Base-by-base conservation (phyloP, 2,329 filamentous ascomycete genomes). In the Fonsecaea nubica region DNA sequence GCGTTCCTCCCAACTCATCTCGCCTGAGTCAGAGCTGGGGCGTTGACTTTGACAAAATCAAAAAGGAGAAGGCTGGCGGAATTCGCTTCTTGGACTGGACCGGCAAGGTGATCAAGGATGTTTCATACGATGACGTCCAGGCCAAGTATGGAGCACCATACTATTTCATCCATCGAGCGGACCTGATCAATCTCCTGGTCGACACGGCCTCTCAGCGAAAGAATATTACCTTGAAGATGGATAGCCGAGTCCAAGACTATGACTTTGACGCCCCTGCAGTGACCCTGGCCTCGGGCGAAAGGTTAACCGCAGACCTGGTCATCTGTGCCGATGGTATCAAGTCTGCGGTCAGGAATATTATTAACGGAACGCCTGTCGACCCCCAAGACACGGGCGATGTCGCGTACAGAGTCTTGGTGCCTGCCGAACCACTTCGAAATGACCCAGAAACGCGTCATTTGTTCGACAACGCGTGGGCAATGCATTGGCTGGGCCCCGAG, bases 51-150 rank as follows among this genome's bases (percentile, higher is more conserved):
- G 30, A 52, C 40, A 58, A 48, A 3, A 64, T 71, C 36, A 74
- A 72, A 63, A 76, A 75, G 59, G 64, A 71, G 55, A 55, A 70
- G 12, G 75, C 74, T 1, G 63, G 57, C 15, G 74, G 75, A 18
- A 74, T 75, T 59, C 70, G 72, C 21, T 77, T 76, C 58, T 64
- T 74, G 7, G 74, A 76, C 64, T 76, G 73, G 74, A 74, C 75
- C 66, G 72, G 72, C 55, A 71, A 70, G 2, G 69, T 71, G 13
- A 66, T 75, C 7, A 69, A 75, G 13, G 74, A 75, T 38, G 66
- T 68, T n/a, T 64, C 68, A 6, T 72, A 71, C 48, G 25, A 65
- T 5, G 56, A 75, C 57, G 69, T 75, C 4, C 55, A 73, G 58
- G 53, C 64, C 8, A 53, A 63, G 25, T 76, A 76, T 63, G 75